These are phyloP conservation scores for Cladophialophora yegresii DNA, from an alignment of 2,329 filamentous ascomycete genomes.

Conservation along the genomic window DNA sequence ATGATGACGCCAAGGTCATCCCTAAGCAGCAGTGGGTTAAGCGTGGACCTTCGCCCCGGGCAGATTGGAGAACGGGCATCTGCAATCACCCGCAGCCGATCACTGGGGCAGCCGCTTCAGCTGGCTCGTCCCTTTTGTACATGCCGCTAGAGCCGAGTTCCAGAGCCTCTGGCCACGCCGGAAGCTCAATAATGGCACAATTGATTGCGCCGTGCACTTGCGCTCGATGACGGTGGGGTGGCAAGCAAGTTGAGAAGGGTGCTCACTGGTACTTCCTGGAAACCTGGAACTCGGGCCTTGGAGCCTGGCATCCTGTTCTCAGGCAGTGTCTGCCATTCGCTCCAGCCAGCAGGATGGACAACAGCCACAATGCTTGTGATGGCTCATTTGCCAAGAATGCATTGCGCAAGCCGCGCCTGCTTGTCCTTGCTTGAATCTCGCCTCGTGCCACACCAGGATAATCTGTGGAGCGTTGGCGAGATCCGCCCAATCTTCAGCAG, in stretches of 20 bases:
- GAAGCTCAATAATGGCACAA: background rate
- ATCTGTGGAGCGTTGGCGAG: background rate
- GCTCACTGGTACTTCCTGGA: conserved; percentile 1
- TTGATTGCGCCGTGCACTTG: background rate
- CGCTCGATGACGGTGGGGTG: background rate
- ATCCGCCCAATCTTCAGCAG: background rate
- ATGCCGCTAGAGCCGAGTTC: background rate
- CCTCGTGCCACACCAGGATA: background rate
- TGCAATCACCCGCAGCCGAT: conserved; percentile 13
- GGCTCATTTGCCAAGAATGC: background rate
- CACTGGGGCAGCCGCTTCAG: conserved; percentile 2
- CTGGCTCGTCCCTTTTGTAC: conserved; percentile 12
- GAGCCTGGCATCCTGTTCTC: background rate
- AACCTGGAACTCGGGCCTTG: conserved; percentile 9
- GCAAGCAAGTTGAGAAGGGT: background rate
- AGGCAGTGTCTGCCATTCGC: conserved; percentile 12
- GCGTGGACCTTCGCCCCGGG: conserved; percentile 7
- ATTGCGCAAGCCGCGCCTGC: background rate
- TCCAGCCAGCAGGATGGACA: conserved; percentile 14
- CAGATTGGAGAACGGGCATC: conserved; percentile 10
- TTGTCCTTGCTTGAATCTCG: conserved; percentile 1
- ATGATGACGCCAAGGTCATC: conserved; percentile 13
- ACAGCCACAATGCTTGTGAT: conserved; percentile 17
- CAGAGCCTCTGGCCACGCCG: background rate
- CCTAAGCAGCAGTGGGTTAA: background rate